Percentiles rank a stretch among this genome's conserved stretches.
phyloP scores from a whole-genome alignment of 2,329 filamentous ascomycete genomes.

The Fusarium virguliforme region DNA sequence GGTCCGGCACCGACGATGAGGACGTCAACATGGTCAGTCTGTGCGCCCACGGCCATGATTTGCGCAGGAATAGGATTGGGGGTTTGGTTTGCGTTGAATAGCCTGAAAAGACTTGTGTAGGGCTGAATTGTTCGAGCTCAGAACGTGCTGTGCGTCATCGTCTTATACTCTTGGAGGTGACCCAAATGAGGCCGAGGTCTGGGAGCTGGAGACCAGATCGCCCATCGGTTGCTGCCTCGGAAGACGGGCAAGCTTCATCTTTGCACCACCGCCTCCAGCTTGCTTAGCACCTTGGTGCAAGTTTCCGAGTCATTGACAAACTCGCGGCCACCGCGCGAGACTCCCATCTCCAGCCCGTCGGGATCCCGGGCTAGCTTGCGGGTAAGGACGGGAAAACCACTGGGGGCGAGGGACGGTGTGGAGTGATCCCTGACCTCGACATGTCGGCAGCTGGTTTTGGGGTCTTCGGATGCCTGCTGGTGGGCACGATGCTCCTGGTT shows the following conservation, averaged over 20 bases:
- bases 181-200: background rate
- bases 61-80: background rate
- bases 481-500: background rate
- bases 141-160: background rate
- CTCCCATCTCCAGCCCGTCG: background rate
- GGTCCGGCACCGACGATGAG: conserved; percentile 36
- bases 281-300: background rate
- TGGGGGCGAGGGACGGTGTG: background rate
- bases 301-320: conserved; percentile 10
- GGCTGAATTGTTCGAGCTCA: background rate
- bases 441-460: background rate
- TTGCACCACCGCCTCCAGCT: background rate
- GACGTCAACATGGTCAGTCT: conserved; percentile 28
- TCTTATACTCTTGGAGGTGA: background rate
- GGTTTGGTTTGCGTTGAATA: background rate
- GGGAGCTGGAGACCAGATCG: background rate
- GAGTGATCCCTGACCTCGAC: background rate
- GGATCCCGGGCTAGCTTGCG: conserved; percentile 7
- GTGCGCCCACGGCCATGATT: conserved; percentile 16
- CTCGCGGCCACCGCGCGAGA: background rate
- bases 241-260: background rate
- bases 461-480: conserved; percentile 9
- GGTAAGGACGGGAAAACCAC: conserved; percentile 10
- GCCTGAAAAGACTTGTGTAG: background rate
- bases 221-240: conserved; percentile 7